Percentiles rank a stretch among this genome's conserved stretches.
phyloP scores from a whole-genome alignment of 2,329 filamentous ascomycete genomes.

The Rhynchosporium agropyri region DNA sequence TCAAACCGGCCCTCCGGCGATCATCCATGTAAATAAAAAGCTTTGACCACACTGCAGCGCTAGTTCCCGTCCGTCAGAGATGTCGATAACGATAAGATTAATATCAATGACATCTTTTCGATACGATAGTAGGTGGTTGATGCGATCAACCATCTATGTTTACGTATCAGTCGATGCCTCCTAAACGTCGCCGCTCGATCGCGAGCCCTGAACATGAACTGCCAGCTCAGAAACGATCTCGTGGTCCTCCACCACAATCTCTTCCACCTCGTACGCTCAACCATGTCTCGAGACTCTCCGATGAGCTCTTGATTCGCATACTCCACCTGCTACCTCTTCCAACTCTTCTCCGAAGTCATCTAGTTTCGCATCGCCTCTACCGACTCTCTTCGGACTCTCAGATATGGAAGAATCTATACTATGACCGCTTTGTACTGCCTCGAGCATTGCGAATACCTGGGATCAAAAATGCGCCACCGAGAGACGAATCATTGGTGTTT shows the following conservation, averaged over 20 bases:
- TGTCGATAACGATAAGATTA: conserved; percentile 15
- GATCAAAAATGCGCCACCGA: conserved; percentile 49
- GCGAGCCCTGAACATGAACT: conserved; percentile 6
- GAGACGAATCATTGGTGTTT: conserved; percentile 36
- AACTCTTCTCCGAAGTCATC: conserved; percentile 63
- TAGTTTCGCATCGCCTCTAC: conserved; percentile 76
- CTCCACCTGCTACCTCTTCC: conserved; percentile 73
- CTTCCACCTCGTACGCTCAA: conserved; percentile 47
- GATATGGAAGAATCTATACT: conserved; percentile 89
- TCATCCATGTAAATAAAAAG: background rate
- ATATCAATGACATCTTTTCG: background rate
- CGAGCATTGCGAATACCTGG: conserved; percentile 76
- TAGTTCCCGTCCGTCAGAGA: background rate
- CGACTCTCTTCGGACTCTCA: conserved; percentile 78
- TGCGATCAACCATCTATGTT: background rate
- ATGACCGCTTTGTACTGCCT: conserved; percentile 81
- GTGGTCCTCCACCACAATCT: conserved; percentile 24
- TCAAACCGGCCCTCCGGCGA: conserved; percentile 6
- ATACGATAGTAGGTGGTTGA: background rate
- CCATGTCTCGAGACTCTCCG: conserved; percentile 72
- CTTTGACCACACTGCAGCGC: conserved; percentile 1
- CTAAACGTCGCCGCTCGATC: conserved; percentile 37
- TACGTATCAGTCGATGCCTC: conserved; percentile 20
- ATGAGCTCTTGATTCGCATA: conserved; percentile 86
- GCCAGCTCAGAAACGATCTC: conserved; percentile 30